Base-by-base conservation (phyloP, 2,329 filamentous ascomycete species). In the Trichophyton schoenleinii region DNA sequence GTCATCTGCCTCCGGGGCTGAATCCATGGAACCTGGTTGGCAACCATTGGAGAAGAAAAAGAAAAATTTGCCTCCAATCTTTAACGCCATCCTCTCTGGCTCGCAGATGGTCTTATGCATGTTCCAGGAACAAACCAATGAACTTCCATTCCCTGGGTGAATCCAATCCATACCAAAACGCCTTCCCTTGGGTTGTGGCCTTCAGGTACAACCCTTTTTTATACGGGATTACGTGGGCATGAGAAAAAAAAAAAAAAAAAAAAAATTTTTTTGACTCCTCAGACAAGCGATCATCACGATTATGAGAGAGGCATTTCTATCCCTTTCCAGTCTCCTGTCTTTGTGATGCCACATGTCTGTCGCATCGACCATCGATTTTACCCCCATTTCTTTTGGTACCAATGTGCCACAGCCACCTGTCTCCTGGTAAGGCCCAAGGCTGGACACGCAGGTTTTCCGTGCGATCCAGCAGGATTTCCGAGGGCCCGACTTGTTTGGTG, bases 111-210 rank as follows among this genome's bases (percentile, higher is more conserved):
- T 28, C 18, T 28, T 49, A 58, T 58, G 49, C 49, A 55, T 55
- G 49, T 55, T 55, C 49, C 49, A 55, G 49, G 49, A 28, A 55
- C 49, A n/a, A 55, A n/a, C 49, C 49, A 55, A 55, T 55, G 28
- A 55, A 4, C 15, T 18, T 13, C 49, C 25, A 25, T 55, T n/a
- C 31, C 49, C 49, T 55, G 49, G 18, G 49, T 55, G 49, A 55
- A 55, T 55, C 34, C 25, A 13, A 4, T 8, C 49, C 31, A 20
- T 34, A 34, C n/a, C 49, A 18, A 28, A 55, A 28, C 18, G 18
- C 46, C 20, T 48, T 48, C 20, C 20, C 44, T 48, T 48, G 44
- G 44, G 48, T 53, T 36, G 34, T 4, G 22, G 25, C 22, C 25
- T 53, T 31, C 48, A 53, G 48, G 48, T 13, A 53, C 48, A 53